Base-by-base conservation (phyloP, 805 yeast species). In the Barnettozyma botsteinii region DNA sequence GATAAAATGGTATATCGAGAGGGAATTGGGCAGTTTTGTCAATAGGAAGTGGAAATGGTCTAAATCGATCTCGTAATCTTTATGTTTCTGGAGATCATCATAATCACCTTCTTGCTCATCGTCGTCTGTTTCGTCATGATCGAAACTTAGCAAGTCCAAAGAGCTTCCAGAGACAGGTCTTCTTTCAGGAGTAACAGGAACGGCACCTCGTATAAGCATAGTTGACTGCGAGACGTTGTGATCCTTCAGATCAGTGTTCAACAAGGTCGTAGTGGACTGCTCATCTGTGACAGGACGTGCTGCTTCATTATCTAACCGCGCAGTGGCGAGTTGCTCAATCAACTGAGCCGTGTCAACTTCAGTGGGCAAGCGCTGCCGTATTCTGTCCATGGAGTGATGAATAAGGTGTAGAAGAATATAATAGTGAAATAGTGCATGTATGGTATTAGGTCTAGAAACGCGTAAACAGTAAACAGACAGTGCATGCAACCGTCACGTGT, bases 131-230 rank as follows among this genome's bases (percentile, higher is more conserved):
- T 20, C 36, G 42, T 33, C 20, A 20, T 26, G 15, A 15, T 32
- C 19, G 11, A 17, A 14, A 9, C 19, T 28, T 4, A 38, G 33
- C n/a, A 50, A 11, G 9, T 47, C 51, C 40, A 53, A 29, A 2
- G 58, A 53, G 25, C 50, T 46, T 10, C 53, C 57, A 21, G 57
- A 52, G 2, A 54, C 33, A 0, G 53, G 37, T 27, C 58, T 38
- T 21, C 48, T 35, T 11, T 45, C 21, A 4, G 59, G 57, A 0
- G 55, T 44, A 4, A 32, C 15, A 2, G 52, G 53, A 8, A 33
- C 30, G 24, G 42, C 19, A 1, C 27, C 40, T 7, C 41, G 47
- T n/a, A 52, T 45, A 17, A 48, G 12, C 43, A 46, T 34, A 2
- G 53, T 52, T 1, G 56, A 37, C 24, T 54, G 56, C 4, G 57